Conservation (phyloP, 176 grass and related monocot genomes). For the Bromus sterilis region DNA sequence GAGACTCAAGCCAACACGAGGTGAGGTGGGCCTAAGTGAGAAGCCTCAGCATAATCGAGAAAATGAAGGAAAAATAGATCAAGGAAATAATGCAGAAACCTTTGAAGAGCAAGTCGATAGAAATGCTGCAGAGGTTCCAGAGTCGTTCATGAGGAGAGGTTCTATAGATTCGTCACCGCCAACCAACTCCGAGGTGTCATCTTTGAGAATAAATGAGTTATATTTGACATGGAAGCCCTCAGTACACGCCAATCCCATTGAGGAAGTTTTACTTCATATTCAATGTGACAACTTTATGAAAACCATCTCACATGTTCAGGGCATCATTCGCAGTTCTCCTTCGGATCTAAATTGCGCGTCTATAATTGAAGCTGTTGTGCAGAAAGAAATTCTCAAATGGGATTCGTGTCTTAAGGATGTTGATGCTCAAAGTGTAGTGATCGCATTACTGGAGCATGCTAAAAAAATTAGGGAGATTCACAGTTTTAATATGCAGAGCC, state of each 20-base stretch:
- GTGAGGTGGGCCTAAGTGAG: constrained; percentile 3
- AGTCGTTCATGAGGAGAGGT: not conserved
- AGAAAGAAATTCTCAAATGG: constrained; percentile 30
- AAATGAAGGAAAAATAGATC: not conserved
- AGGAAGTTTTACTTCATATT: constrained; percentile 39
- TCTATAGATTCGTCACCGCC: constrained; percentile 1
- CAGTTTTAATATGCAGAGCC: constrained; percentile 25
- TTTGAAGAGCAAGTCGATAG: constrained; percentile 2
- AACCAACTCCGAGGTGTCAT: not conserved
- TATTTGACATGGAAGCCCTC: constrained; percentile 28
- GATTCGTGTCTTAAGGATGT: constrained; percentile 25
- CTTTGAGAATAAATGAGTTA: constrained; percentile 12
- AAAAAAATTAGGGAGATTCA: constrained; percentile 33
- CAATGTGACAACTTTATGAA: constrained; percentile 28
- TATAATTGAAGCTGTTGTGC: constrained; percentile 34
- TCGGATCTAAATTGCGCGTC: constrained; percentile 16
- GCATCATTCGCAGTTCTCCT: constrained; percentile 18
- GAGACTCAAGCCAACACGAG: not conserved
- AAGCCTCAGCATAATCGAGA: constrained; percentile 19
- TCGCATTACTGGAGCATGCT: constrained; percentile 30
- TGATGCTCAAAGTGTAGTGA: constrained; percentile 33
- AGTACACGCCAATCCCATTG: constrained; percentile 5
- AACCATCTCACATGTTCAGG: constrained; percentile 29
- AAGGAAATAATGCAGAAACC: not conserved
- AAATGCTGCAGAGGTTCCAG: constrained; percentile 7